Base-by-base conservation (phyloP, 768 basidiomycete genomes). In the Holtermannia corniformis region DNA sequence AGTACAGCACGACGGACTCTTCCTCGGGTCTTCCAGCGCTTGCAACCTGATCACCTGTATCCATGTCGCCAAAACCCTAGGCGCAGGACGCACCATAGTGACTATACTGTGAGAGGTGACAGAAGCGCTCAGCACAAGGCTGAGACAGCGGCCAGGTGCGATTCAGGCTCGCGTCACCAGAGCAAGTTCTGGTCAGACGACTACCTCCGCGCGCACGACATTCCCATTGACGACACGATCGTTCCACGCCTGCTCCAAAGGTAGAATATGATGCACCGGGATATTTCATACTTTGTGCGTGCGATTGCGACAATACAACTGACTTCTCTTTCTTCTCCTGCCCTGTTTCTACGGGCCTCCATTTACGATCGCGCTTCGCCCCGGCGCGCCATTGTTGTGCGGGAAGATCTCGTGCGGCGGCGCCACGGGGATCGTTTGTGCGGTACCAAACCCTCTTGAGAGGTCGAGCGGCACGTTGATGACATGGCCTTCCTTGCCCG, bases 31-130 rank as follows among this genome's bases (percentile, higher is more conserved):
- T 0, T 93, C 89, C 55, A 92, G 88, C 63, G 93, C 95, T 0
- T 92, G 90, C 68, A 99, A 97, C 66, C 78, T 99, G 37, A 81
- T 95, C n/a, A 87, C 93, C 1, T 89, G 87, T 60, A 79, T 95
- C 44, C 84, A 85, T 62, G 75, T 92, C 14, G 82, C 79, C 2
- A 82, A 82, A 61, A 80, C 80, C 64, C 77, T 81, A 82, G 75
- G 75, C 24, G 77, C 78, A 4, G 83, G 86, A 3, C 79, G 85
- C 64, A 80, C 76, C 5, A 73, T 96, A 21, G 88, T 89, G 22
- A 99, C 93, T 0, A 82, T 97, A 48, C 61, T 97, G 85, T 95
- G 65, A 72, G 47, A 55, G 0, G 10, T 25, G 20, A 5, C 19
- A 16, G 14, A 10, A 22, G 26, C 22, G 25, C 12, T 3, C n/a